Conservation (phyloP, 2,329 filamentous ascomycete genomes). For the Anisogramma anomala region DNA sequence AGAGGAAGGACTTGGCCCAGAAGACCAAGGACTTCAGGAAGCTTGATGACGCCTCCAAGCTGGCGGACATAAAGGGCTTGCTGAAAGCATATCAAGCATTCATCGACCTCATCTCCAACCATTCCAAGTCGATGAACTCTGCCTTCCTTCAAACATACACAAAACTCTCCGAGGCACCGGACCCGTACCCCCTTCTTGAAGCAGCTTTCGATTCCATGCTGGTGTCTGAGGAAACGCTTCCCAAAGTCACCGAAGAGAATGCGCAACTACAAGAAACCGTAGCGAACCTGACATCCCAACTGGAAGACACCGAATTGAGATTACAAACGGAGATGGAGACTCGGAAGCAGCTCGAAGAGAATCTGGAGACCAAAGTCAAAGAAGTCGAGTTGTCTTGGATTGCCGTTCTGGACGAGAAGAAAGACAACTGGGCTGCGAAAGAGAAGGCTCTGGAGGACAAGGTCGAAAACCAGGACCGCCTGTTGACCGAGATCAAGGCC, state of each 20-base stretch:
- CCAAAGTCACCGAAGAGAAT: conserved; percentile 81
- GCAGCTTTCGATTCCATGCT: conserved; percentile 92
- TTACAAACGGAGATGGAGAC: conserved; percentile 67
- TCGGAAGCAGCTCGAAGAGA: conserved; percentile 64
- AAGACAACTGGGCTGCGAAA: conserved; percentile 91
- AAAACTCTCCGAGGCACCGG: conserved; percentile 84
- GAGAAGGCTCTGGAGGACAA: conserved; percentile 85
- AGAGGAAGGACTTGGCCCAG: conserved; percentile 94
- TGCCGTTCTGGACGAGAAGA: conserved; percentile 82
- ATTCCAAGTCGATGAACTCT: conserved; percentile 87
- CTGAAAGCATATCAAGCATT: conserved; percentile 96
- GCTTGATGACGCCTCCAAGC: conserved; percentile 75
- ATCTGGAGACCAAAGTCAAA: conserved; percentile 68
- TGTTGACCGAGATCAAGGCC: conserved; percentile 90
- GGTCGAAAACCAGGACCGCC: conserved; percentile 80
- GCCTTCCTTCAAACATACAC: conserved; percentile 90
- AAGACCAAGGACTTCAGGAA: conserved; percentile 98
- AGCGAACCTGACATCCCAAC: conserved; percentile 60
- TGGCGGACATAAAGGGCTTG: conserved; percentile 78
- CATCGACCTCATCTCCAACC: conserved; percentile 90
- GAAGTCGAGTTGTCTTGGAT: conserved; percentile 86
- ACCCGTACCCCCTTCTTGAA: conserved; percentile 92
- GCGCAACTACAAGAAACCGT: conserved; percentile 73
- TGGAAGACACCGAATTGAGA: conserved; percentile 71
- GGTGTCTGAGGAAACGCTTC: conserved; percentile 81